phyloP scores from a whole-genome alignment of 805 yeast genomes.

The Myxozyma sirexii region DNA sequence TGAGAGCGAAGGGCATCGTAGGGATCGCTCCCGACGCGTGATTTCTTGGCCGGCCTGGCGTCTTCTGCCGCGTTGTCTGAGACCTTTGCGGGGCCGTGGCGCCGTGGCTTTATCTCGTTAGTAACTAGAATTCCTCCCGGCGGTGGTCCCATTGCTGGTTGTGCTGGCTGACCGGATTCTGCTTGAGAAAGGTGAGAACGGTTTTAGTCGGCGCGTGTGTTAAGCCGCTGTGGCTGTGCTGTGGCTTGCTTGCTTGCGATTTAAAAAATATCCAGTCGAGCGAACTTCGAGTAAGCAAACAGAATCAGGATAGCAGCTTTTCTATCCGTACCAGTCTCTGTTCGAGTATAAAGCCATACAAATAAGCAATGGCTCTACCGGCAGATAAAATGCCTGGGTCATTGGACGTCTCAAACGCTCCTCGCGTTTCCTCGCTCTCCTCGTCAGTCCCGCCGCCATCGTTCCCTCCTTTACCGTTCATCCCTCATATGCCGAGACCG shows the following conservation, averaged over 20 bases:
- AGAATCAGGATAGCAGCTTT: too few relatives aligned
- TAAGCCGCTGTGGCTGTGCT: neutral
- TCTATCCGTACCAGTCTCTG: too few relatives aligned
- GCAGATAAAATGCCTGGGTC: neutral
- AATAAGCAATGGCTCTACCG: neutral
- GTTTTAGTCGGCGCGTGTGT: too few relatives aligned
- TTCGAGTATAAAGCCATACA: neutral
- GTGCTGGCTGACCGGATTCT: neutral
- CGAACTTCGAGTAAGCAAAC: neutral
- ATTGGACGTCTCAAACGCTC: neutral
- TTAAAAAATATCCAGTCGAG: neutral
- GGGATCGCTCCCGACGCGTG: constrained; percentile 16
- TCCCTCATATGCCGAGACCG: constrained; percentile 16
- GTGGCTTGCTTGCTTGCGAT: neutral
- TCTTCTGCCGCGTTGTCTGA: neutral
- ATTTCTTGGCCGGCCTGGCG: neutral
- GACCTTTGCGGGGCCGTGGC: neutral
- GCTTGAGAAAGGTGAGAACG: too few relatives aligned
- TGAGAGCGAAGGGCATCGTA: constrained; percentile 18
- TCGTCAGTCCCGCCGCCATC: constrained; percentile 1
- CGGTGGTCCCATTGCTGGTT: constrained; percentile 14
- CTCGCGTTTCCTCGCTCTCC: neutral
- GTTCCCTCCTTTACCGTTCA: constrained; percentile 22
- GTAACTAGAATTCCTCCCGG: constrained; percentile 15
- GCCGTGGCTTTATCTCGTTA: constrained; percentile 16